Evolutionary conservation across 2,329 filamentous ascomycete genomes (phyloP), one percentile per base, ranked within the genome.

Genomic region (Alternaria arborescens): DNA sequence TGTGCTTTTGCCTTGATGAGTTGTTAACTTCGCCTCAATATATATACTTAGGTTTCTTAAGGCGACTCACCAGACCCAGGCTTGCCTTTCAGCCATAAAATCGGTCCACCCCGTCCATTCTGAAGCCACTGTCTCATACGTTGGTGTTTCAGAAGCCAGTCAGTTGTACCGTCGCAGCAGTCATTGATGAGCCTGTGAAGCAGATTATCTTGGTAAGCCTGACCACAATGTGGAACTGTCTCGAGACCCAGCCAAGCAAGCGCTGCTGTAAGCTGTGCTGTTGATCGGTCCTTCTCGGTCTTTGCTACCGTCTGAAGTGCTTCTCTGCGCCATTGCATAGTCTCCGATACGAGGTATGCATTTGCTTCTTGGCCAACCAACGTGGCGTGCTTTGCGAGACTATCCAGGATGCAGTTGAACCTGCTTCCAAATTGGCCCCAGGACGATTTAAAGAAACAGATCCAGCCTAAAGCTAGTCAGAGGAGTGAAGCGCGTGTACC

Each of bases 401-500:
- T 38, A 38, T 38, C 36, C 36, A 38, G n/a, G 16, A 38, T 38
- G n/a, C 36, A 38, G 1, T 38, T 38, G 6, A 38, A 38, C 8
- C 36, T 38, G 36, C 36, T 38, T 10, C 16, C 36, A 1, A 38
- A 38, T 18, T 38, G 36, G 16, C 36, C 16, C 36, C 36, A 38
- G 1, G 36, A 38, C 3, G 36, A 38, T 10, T 38, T 38, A 0
- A 38, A 38, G 36, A 38, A 38, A 38, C 36, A 38, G 1, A 38
- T 38, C 36, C 36, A 38, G 36, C 36, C 36, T 38, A 4, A 18
- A 4, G 36, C 16, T 38, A 8, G 36, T 38, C n/a, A 38, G 36
- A n/a, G 4, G 7, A 2, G 14, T 10, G 5, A 3, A 18, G 0
- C 6, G n/a, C 8, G 3, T 38, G 36, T 3, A 38, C 8, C 1